These are phyloP conservation scores for Brassica incana DNA, from an alignment of 345 rosid species.

Conservation along the genomic window DNA sequence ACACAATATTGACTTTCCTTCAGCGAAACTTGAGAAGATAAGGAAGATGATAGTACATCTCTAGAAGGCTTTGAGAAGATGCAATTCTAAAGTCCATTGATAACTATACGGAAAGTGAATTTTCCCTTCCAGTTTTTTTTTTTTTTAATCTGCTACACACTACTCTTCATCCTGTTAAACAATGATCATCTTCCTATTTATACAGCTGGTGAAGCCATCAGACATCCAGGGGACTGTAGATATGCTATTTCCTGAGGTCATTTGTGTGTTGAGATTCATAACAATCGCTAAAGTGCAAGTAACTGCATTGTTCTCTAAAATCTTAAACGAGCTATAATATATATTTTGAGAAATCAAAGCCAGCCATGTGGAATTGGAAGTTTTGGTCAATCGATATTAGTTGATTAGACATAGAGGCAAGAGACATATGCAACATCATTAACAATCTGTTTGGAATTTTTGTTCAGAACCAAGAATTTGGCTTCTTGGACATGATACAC, in stretches of 20 bases:
- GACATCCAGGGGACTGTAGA: constrained; percentile 41
- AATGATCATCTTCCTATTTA: neutral
- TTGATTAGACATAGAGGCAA: neutral
- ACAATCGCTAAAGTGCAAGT: constrained; percentile 51
- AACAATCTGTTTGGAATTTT: neutral
- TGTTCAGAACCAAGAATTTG: constrained; percentile 74
- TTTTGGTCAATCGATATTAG: neutral
- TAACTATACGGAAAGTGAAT: constrained; percentile 43
- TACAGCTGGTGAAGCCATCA: constrained; percentile 48
- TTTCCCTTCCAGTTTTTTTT: constrained; percentile 4
- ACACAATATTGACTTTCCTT: constrained; percentile 11
- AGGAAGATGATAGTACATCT: constrained; percentile 36
- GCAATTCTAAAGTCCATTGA: constrained; percentile 52
- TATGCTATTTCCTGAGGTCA: constrained; percentile 55
- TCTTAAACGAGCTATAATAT: neutral
- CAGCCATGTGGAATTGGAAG: constrained; percentile 1
- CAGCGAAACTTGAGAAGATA: constrained; percentile 41
- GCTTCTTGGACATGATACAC: constrained; percentile 64
- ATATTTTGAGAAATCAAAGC: neutral
- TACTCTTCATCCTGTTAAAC: constrained; percentile 14
- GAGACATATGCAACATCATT: neutral
- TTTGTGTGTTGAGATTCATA: constrained; percentile 73
- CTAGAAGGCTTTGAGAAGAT: constrained; percentile 48
- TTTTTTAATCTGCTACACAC: constrained; percentile 19
- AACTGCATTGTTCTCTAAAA: constrained; percentile 3